Percentiles rank a stretch among this genome's conserved stretches.
These are phyloP conservation scores for Rhinocladiella similis DNA, from an alignment of 2,329 filamentous ascomycete genomes.

Conservation along the genomic window DNA sequence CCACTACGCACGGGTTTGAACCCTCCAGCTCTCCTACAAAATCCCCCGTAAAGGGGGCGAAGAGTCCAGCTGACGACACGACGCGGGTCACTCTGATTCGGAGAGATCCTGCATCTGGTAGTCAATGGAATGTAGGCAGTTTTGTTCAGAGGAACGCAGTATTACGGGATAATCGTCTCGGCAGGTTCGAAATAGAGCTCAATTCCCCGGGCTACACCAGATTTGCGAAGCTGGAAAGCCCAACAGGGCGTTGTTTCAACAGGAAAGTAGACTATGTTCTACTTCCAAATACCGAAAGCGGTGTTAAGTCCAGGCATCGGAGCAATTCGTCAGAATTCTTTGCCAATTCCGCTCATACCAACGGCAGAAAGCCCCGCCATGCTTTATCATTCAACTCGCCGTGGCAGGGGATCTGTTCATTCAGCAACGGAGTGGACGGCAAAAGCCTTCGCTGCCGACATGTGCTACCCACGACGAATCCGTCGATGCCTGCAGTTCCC, in stretches of 20 bases:
- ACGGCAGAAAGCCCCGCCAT: constrained; percentile 16
- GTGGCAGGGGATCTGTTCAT: constrained; percentile 86
- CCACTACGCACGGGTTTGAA: background rate
- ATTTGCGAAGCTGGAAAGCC: constrained; percentile 43
- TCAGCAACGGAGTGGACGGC: constrained; percentile 74
- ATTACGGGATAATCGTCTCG: constrained; percentile 12
- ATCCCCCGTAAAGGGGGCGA: background rate
- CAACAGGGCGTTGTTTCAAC: constrained; percentile 19
- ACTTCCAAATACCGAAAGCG: constrained; percentile 5
- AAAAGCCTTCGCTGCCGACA: constrained; percentile 75
- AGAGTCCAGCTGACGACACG: background rate
- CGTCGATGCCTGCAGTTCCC: constrained; percentile 30
- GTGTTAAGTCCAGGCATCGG: constrained; percentile 4
- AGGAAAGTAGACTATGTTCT: constrained; percentile 19
- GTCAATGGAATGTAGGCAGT: constrained; percentile 74
- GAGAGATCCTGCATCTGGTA: constrained; percentile 67
- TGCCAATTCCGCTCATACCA: background rate
- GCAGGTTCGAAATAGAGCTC: constrained; percentile 54
- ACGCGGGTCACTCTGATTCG: constrained; percentile 62
- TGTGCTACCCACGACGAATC: constrained; percentile 49
- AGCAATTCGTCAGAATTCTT: constrained; percentile 18
- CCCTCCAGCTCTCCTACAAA: background rate
- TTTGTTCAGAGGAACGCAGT: constrained; percentile 46
- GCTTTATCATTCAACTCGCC: constrained; percentile 69
- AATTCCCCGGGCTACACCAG: constrained; percentile 61